Conservation (phyloP, 352 stramenopile species). For the Globisporangium abappressorium region DNA sequence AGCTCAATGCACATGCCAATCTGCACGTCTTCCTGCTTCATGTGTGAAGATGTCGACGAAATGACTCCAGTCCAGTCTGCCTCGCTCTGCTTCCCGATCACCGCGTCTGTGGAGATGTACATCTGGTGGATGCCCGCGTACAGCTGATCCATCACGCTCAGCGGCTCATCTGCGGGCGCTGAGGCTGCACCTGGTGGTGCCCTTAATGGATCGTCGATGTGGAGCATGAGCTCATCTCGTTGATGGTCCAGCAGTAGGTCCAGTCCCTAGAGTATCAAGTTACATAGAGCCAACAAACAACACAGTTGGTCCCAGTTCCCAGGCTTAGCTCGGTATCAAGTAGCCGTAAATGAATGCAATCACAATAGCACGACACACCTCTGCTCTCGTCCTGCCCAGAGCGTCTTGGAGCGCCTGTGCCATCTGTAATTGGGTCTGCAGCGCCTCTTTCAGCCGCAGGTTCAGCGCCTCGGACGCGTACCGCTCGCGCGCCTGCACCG, state of each 20-base stretch:
- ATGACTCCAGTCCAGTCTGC: background rate
- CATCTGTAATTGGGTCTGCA: background rate
- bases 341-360: background rate
- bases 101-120: background rate
- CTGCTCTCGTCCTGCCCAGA: background rate
- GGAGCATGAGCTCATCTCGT: background rate
- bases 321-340: background rate
- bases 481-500: background rate
- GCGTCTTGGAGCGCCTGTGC: background rate
- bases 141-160: background rate
- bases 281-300: background rate
- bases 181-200: background rate
- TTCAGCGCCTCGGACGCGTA: background rate
- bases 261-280: background rate
- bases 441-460: background rate
- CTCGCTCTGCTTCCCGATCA: background rate
- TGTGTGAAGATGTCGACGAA: background rate
- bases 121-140: conserved; percentile 2
- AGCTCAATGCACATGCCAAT: conserved; percentile 6
- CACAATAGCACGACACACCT: background rate
- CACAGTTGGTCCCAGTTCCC: background rate
- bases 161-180: background rate
- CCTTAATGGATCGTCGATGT: background rate
- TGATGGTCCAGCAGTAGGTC: background rate
- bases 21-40: background rate